Percentiles rank a stretch among this genome's conserved stretches.
Conservation (phyloP, 768 basidiomycete genomes). For the Lyophyllum decastes region DNA sequence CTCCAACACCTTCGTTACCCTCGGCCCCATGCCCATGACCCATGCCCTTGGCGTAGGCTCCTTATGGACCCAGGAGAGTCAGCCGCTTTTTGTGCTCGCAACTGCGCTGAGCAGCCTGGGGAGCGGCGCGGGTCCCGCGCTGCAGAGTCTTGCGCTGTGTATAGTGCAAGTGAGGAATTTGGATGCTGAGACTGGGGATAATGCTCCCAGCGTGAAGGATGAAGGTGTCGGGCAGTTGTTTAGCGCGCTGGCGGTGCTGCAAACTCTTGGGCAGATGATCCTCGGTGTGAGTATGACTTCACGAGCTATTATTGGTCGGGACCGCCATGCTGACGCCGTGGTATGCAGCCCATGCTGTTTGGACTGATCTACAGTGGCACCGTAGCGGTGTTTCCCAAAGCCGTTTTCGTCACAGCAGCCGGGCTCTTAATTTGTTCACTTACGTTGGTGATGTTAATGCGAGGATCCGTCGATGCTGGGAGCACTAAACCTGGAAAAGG, state of each 20-base stretch:
- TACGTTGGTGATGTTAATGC: slow-evolving; percentile 36
- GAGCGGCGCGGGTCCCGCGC: slow-evolving; percentile 68
- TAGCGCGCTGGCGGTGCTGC: slow-evolving; percentile 70
- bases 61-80: slow-evolving; percentile 24
- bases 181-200: slow-evolving; percentile 19
- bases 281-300: slow-evolving; percentile 38
- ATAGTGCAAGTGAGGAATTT: slow-evolving; percentile 49
- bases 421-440: slow-evolving; percentile 46
- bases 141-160: slow-evolving; percentile 72
- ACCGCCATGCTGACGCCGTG: slow-evolving; percentile 1
- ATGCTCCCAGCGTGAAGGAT: slow-evolving; percentile 22
- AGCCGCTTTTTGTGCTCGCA: slow-evolving; percentile 60
- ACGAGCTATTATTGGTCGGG: neutral
- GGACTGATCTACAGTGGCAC: slow-evolving; percentile 71
- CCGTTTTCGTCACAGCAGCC: slow-evolving; percentile 63
- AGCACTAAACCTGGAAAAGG: slow-evolving; percentile 15
- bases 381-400: slow-evolving; percentile 67
- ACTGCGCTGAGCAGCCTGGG: slow-evolving; percentile 63
- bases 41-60: slow-evolving; percentile 15
- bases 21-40: slow-evolving; percentile 50
- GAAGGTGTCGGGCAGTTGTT: slow-evolving; percentile 58
- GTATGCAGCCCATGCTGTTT: slow-evolving; percentile 64
- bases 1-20: slow-evolving; percentile 59
- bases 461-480: slow-evolving; percentile 34
- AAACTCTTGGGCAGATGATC: slow-evolving; percentile 71